Evolutionary conservation across 768 basidiomycete species (phyloP), one percentile per base, ranked within the genome.

Genomic region (Pisolithus albus): DNA sequence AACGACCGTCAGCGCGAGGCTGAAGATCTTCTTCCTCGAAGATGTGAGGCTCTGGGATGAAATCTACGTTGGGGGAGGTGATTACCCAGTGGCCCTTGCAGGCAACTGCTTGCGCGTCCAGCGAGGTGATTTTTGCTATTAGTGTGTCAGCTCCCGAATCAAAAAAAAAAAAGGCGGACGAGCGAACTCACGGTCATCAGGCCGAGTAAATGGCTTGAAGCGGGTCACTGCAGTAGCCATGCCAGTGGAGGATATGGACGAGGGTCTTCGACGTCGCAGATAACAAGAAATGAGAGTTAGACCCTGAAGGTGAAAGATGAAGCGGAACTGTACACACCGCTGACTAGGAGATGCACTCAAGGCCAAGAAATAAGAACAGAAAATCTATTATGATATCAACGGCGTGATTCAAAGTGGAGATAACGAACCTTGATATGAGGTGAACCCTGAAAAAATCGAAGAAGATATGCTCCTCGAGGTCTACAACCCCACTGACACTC

Each of bases 21-120:
- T 26, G 13, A 8, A 55, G 18, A 38, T 55, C 51, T 19, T 26
- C 26, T 26, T 36, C 18, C 19, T 40, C n/a, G 24, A 38, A 30
- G 9, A 41, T 42, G 38, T 56, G 51, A 8, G 43, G 43, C 18
- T 56, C 21, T 7, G 51, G 51, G 11, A 56, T 21, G 6, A 44
- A 56, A 11, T 21, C 10, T 47, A 49, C 46, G 24, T 56, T 52
- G 8, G 55, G 55, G 0, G 38, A 52, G 0, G 47, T 52, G 18
- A 41, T 41, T 41, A 41, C 40, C 40, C 19, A 41, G 40, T 10
- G n/a, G 18, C 18, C 18, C 40, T 41, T 41, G 40, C 40, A 41
- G 18, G 40, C 19, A 6, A 41, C 40, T 19, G 40, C 40, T 10
- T 10, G 18, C 2, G 18, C 19, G 21, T 41, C 18, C 5, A 41